phyloP scores from a whole-genome alignment of 2,329 filamentous ascomycete genomes.

The Diaporthe citri region DNA sequence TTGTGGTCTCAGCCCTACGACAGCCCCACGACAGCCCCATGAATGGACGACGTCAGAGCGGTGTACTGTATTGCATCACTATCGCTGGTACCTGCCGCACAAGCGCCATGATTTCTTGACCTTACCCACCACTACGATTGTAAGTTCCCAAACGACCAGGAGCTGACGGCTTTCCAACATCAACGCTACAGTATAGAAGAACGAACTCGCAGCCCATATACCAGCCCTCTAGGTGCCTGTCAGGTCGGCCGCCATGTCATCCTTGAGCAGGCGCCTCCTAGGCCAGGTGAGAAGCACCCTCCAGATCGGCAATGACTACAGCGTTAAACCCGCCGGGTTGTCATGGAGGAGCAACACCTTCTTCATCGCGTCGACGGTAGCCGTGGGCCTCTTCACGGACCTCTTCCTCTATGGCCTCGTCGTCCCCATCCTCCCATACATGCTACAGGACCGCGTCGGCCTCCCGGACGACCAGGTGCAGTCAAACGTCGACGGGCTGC shows the following conservation, averaged over 20 bases:
- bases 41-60: conserved; percentile 18
- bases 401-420: conserved; percentile 71
- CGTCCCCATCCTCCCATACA: conserved; percentile 69
- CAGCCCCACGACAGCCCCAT: too few relatives aligned
- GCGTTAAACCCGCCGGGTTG: conserved; percentile 37
- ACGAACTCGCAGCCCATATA: background rate
- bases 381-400: conserved; percentile 67
- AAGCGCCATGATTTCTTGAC: too few relatives aligned
- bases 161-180: background rate
- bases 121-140: background rate
- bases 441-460: conserved; percentile 64
- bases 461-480: conserved; percentile 63
- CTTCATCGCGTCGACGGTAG: conserved; percentile 71
- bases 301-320: conserved; percentile 34
- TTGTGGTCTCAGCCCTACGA: background rate
- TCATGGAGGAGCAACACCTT: conserved; percentile 67
- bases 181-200: background rate
- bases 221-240: background rate
- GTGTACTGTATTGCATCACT: background rate
- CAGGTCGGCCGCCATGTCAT: conserved; percentile 1
- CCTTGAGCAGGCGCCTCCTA: background rate
- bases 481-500: conserved; percentile 63
- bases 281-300: conserved; percentile 28
- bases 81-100: background rate
- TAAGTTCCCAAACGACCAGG: background rate